Percentiles rank a stretch among this genome's conserved stretches.
These are phyloP conservation scores for Aspergillus hortae DNA, from an alignment of 2,329 filamentous ascomycete genomes.

Conservation along the genomic window DNA sequence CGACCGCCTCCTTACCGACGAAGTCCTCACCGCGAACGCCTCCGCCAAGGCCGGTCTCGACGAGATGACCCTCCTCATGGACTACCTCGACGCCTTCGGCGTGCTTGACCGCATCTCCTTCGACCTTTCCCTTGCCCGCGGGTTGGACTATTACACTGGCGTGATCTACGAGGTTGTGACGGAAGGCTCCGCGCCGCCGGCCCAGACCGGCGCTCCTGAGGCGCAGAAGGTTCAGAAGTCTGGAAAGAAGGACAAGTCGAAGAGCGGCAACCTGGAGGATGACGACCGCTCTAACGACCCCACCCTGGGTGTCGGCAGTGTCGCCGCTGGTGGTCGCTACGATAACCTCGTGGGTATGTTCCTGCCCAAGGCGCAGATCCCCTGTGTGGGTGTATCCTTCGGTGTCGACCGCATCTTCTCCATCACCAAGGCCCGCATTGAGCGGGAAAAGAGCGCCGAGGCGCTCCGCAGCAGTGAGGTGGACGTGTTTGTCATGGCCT, in stretches of 20 bases:
- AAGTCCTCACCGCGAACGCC: slow-evolving; percentile 65
- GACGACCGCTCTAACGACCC: slow-evolving; percentile 74
- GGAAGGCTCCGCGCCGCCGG: slow-evolving; percentile 65
- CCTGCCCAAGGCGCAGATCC: slow-evolving; percentile 76
- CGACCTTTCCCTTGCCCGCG: slow-evolving; percentile 83
- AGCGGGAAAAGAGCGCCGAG: slow-evolving; percentile 54
- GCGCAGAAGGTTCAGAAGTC: slow-evolving; percentile 31
- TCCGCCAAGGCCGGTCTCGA: slow-evolving; percentile 74
- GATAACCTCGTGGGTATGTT: slow-evolving; percentile 96
- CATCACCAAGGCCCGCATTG: slow-evolving; percentile 76
- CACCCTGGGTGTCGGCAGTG: slow-evolving; percentile 78
- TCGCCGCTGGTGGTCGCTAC: slow-evolving; percentile 87
- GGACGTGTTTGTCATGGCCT: slow-evolving; percentile 93
- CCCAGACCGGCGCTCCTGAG: slow-evolving; percentile 38
- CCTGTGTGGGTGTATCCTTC: slow-evolving; percentile 89
- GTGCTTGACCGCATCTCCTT: slow-evolving; percentile 75
- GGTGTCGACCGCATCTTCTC: slow-evolving; percentile 94
- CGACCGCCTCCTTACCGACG: slow-evolving; percentile 64
- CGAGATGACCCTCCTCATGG: slow-evolving; percentile 76
- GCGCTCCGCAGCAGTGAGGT: slow-evolving; percentile 67
- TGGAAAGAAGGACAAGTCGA: slow-evolving; percentile 46
- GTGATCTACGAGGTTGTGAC: slow-evolving; percentile 89
- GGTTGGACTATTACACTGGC: slow-evolving; percentile 81
- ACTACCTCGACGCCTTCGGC: slow-evolving; percentile 75
- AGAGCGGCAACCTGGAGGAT: slow-evolving; percentile 52